Base-by-base conservation (phyloP, 1,284 basidiomycete genomes). In the Microbotryum saponariae region DNA sequence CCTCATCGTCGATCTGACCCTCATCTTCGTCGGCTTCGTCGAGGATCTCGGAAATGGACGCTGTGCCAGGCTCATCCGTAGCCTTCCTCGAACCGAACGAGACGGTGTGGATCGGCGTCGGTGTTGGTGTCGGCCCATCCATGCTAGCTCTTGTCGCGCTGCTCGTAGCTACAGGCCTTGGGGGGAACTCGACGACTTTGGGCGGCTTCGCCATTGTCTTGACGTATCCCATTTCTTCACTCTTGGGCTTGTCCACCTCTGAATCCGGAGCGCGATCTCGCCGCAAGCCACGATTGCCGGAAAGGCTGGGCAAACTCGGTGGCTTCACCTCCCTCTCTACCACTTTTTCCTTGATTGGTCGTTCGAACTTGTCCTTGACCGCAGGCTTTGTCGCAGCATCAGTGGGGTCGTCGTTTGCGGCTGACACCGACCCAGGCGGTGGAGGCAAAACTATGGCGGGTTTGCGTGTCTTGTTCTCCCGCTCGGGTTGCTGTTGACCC, bases 101-200 rank as follows among this genome's bases (percentile, higher is more conserved):
- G 53, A 68, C 61, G 21, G 66, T 68, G 45, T 68, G 66, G 6
- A 68, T 55, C 16, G 66, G 66, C 7, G 51, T 48, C 56, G 18
- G 59, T 37, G 21, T 45, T 14, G 14, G 23, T 18, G 21, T 27
- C 29, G 37, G 14, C 49, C 37, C 37, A 42, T 42, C 18, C 37
- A 18, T 42, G 37, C 37, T 42, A 42, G 37, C 3, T 18, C 37
- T 50, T 16, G 21, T 50, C 27, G 48, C 18, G 48, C 23, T 50
- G 14, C 27, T 50, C 48, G 29, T 23, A 23, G 23, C 21, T 23
- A 23, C 14, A 50, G 29, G 23, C 10, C 23, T 50, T 18, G 12
- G 20, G 23, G 29, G 29, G 14, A 53, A 33, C 20, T 25, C 20
- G 14, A 25, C 20, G 20, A 27, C 29, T 14, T 45, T 37, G 2